Evolutionary conservation across 148 eudicot genomes (phyloP).

Genomic region (Fagopyrum homotropicum): DNA sequence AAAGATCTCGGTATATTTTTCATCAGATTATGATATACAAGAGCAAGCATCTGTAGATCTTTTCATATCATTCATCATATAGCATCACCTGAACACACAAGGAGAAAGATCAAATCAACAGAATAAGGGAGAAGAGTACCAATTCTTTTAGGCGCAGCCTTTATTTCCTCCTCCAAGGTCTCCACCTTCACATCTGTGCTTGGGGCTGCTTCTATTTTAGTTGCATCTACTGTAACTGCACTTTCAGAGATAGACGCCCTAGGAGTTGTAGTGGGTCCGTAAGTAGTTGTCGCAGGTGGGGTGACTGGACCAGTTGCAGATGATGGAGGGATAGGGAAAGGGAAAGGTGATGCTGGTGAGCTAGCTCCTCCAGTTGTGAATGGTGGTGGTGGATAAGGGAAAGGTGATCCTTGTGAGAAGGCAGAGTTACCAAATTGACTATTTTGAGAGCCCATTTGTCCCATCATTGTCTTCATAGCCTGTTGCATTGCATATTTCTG

Average conservation of each 20-base stretch:
- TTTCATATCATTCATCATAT: not conserved
- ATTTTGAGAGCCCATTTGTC: constrained; percentile 74
- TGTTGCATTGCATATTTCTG: constrained; percentile 97
- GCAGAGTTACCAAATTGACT: constrained; percentile 64
- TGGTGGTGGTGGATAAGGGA: constrained; percentile 60
- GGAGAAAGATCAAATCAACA: not conserved
- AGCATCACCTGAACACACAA: not conserved
- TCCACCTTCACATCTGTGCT: constrained; percentile 26
- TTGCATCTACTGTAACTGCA: constrained; percentile 27
- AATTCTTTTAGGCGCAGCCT: constrained; percentile 45
- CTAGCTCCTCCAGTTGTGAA: constrained; percentile 29
- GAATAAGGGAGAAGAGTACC: constrained; percentile 25
- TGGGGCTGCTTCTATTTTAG: constrained; percentile 38
- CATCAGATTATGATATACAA: not conserved
- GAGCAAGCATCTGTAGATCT: not conserved
- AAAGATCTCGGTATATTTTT: not conserved
- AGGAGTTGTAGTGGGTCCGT: constrained; percentile 19
- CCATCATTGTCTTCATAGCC: constrained; percentile 70
- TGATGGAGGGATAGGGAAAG: constrained; percentile 10
- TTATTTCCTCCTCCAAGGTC: constrained; percentile 19
- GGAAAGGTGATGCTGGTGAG: constrained; percentile 17
- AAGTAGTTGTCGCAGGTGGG: constrained; percentile 21
- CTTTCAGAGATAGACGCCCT: constrained; percentile 30
- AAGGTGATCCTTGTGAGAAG: constrained; percentile 62
- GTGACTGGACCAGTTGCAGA: constrained; percentile 22